Evolutionary conservation across 2,329 filamentous ascomycete species (phyloP).

Genomic region (Fusarium pseudoanthophilum): DNA sequence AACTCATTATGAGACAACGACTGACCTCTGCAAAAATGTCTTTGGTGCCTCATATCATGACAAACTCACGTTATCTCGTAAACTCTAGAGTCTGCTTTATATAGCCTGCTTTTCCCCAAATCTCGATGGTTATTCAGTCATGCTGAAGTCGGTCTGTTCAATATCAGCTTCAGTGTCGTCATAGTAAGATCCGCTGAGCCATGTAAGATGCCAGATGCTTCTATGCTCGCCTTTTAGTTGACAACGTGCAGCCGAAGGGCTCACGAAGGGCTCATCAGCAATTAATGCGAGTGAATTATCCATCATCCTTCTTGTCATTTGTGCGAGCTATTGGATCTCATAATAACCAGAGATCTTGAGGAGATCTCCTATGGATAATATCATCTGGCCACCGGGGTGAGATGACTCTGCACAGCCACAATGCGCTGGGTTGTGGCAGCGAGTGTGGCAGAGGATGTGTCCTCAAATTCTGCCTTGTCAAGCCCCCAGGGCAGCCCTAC

Average conservation of each 20-base stretch:
- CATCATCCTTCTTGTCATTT: slow-evolving; percentile 1
- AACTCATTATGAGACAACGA: slow-evolving; percentile 25
- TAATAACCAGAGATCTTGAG: not conserved
- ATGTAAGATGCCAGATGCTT: slow-evolving; percentile 7
- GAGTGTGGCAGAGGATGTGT: slow-evolving; percentile 1
- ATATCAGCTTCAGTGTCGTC: slow-evolving; percentile 31
- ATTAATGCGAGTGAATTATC: not conserved
- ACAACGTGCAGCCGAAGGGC: slow-evolving; percentile 21
- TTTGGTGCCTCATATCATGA: slow-evolving; percentile 26
- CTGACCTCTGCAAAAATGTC: slow-evolving; percentile 29
- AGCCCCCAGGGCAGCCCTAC: slow-evolving; percentile 32
- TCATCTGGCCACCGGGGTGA: slow-evolving; percentile 2
- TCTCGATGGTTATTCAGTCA: slow-evolving; percentile 21
- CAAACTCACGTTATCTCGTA: slow-evolving; percentile 36
- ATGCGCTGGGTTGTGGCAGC: not conserved
- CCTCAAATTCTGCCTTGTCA: slow-evolving; percentile 28
- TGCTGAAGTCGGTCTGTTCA: slow-evolving; percentile 16
- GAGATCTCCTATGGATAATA: not conserved
- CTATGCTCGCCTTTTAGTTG: slow-evolving; percentile 18
- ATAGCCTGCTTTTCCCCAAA: slow-evolving; percentile 10
- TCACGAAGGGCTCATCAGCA: slow-evolving; percentile 20
- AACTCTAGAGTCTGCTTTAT: slow-evolving; percentile 6
- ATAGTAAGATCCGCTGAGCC: slow-evolving; percentile 34
- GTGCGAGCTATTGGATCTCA: slow-evolving; percentile 5
- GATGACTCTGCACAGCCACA: slow-evolving; percentile 30